Percentiles rank a stretch among this genome's conserved stretches.
These are phyloP conservation scores for Bidens hawaiensis DNA, from an alignment of 140 eudicot genomes.

Conservation along the genomic window DNA sequence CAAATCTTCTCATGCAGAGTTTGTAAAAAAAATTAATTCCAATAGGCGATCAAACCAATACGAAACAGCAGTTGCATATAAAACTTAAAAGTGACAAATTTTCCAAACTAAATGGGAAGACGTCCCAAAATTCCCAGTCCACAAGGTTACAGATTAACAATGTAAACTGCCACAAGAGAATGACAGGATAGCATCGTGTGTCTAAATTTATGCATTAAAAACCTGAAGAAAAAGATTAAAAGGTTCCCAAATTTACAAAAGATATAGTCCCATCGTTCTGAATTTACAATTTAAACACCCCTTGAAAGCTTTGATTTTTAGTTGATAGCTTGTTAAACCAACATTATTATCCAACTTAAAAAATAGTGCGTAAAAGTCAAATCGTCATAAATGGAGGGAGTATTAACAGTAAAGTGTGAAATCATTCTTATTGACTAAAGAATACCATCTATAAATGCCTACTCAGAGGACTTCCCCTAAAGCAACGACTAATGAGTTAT, in stretches of 20 bases:
- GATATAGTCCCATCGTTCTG: background rate
- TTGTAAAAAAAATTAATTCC: background rate
- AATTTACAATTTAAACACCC: background rate
- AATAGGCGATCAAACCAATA: conserved; percentile 1
- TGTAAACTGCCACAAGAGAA: background rate
- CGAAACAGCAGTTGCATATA: background rate
- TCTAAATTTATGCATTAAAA: background rate
- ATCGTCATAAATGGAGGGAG: background rate
- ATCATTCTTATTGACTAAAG: background rate
- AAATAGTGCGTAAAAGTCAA: conserved; percentile 1
- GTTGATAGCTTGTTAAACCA: background rate
- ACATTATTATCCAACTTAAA: background rate
- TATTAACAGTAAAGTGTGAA: background rate
- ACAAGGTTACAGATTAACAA: background rate
- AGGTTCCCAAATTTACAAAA: background rate
- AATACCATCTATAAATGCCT: background rate
- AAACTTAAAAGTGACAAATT: background rate
- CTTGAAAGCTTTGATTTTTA: background rate
- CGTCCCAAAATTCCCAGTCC: background rate
- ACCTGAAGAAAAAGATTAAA: background rate
- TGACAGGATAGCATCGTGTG: background rate
- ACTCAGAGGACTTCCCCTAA: background rate
- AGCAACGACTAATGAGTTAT: background rate
- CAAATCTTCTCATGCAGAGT: background rate
- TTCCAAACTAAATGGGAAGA: background rate